Conservation (phyloP, 1,139 yeast species). For the Maudiozyma humilis region DNA sequence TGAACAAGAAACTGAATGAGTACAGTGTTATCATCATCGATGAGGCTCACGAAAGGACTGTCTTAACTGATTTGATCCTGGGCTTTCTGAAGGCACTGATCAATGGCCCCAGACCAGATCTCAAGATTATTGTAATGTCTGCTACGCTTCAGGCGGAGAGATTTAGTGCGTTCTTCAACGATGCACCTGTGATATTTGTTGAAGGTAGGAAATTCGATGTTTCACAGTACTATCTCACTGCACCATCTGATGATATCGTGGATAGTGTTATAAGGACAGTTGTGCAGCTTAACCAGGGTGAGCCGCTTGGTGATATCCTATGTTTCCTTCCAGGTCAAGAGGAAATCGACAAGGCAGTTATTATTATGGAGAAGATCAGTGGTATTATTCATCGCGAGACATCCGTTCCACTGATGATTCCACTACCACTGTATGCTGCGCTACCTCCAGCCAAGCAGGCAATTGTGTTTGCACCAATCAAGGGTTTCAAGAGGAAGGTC, state of each 20-base stretch:
- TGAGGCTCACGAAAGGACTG: slow-evolving; percentile 96
- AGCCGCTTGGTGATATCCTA: slow-evolving; percentile 77
- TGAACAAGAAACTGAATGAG: slow-evolving; percentile 52
- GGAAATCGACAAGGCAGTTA: slow-evolving; percentile 83
- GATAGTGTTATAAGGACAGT: slow-evolving; percentile 70
- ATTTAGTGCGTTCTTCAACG: slow-evolving; percentile 66
- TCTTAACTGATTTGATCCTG: slow-evolving; percentile 78
- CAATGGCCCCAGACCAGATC: slow-evolving; percentile 40
- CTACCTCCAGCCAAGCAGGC: slow-evolving; percentile 79
- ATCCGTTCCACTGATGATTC: slow-evolving; percentile 59
- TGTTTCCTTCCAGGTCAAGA: slow-evolving; percentile 96
- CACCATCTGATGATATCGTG: slow-evolving; percentile 69
- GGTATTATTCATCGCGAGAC: slow-evolving; percentile 55
- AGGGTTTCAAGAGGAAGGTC: slow-evolving; percentile 54
- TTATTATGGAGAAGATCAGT: slow-evolving; percentile 50
- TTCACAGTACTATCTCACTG: slow-evolving; percentile 52
- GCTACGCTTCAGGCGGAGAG: slow-evolving; percentile 93
- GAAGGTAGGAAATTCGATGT: slow-evolving; percentile 91
- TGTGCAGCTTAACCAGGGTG: slow-evolving; percentile 70
- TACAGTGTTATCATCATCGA: slow-evolving; percentile 81
- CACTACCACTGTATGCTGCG: slow-evolving; percentile 88
- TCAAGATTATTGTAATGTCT: slow-evolving; percentile 65
- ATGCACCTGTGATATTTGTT: slow-evolving; percentile 73
- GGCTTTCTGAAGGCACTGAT: slow-evolving; percentile 75
- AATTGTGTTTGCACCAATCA: slow-evolving; percentile 59